Conservation (phyloP, 129 eudicot species). For the Arctium minus region DNA sequence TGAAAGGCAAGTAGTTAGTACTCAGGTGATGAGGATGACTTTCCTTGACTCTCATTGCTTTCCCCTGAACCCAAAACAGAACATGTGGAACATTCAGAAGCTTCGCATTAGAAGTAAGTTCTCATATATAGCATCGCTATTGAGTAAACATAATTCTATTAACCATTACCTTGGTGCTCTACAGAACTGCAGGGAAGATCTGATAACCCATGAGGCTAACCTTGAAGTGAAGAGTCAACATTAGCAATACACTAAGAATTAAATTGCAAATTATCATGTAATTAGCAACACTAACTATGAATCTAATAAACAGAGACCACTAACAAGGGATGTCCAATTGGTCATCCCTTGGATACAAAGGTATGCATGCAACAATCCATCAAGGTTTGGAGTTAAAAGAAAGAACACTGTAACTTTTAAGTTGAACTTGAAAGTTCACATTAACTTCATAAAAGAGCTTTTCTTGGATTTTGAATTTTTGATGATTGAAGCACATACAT, state of each 20-base stretch:
- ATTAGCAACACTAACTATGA: background rate
- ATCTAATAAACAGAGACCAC: background rate
- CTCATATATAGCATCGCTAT: slow-evolving; percentile 7
- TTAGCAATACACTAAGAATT: slow-evolving; percentile 8
- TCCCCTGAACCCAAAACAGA: slow-evolving; percentile 42
- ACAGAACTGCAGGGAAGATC: slow-evolving; percentile 32
- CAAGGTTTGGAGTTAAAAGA: no score
- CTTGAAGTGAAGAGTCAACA: slow-evolving; percentile 28
- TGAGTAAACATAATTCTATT: background rate
- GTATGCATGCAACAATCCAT: background rate
- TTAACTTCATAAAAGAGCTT: no score
- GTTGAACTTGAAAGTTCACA: no score
- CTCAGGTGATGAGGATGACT: slow-evolving; percentile 42
- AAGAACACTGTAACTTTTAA: no score
- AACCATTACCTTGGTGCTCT: slow-evolving; percentile 37
- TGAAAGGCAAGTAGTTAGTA: slow-evolving; percentile 43
- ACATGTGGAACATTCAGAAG: slow-evolving; percentile 20
- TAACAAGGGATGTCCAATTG: background rate
- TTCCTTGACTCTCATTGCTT: slow-evolving; percentile 32
- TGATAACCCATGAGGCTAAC: slow-evolving; percentile 35
- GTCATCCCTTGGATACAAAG: background rate
- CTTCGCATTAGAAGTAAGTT: background rate
- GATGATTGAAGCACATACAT: no score
- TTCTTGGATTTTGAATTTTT: no score
- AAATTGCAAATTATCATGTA: background rate